Evolutionary conservation across 306 rosid species (phyloP).

Genomic region (Senna tora): DNA sequence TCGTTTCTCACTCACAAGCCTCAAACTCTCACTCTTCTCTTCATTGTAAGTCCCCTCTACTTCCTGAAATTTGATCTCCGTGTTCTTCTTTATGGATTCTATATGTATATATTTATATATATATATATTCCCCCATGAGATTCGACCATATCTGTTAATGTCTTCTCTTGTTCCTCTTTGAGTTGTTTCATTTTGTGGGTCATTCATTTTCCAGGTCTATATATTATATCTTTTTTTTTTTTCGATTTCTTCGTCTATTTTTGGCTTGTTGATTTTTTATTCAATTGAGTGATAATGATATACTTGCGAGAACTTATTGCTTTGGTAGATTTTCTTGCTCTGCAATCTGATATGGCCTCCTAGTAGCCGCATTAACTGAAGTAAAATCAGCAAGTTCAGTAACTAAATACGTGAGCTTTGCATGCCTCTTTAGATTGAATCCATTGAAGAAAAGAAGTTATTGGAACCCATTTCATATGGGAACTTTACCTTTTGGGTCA

Average conservation of each 20-base stretch:
- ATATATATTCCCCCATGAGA: background rate
- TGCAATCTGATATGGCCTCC: conserved; percentile 22
- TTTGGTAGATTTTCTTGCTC: conserved; percentile 6
- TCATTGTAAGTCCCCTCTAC: conserved; percentile 51
- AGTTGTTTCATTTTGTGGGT: conserved; percentile 24
- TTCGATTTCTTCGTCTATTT: conserved; percentile 27
- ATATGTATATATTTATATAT: background rate
- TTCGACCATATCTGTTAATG: background rate
- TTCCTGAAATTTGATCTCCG: conserved; percentile 25
- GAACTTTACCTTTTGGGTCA: background rate
- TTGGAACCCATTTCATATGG: background rate
- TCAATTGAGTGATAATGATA: conserved; percentile 29
- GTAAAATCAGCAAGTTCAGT: conserved; percentile 10
- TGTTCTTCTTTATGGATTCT: background rate
- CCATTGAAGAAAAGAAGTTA: conserved; percentile 10
- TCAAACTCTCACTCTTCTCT: conserved; percentile 51
- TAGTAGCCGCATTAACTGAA: conserved; percentile 21
- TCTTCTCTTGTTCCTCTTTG: conserved; percentile 28
- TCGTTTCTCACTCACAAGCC: conserved; percentile 45
- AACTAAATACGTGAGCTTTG: conserved; percentile 18
- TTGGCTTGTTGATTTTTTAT: conserved; percentile 8
- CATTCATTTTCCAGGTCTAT: background rate
- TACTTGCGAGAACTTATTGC: conserved; percentile 24
- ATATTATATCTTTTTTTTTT: conserved; percentile 33
- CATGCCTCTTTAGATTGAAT: conserved; percentile 26